Conservation (phyloP, 805 yeast genomes). For the Lipomyces sp. region DNA sequence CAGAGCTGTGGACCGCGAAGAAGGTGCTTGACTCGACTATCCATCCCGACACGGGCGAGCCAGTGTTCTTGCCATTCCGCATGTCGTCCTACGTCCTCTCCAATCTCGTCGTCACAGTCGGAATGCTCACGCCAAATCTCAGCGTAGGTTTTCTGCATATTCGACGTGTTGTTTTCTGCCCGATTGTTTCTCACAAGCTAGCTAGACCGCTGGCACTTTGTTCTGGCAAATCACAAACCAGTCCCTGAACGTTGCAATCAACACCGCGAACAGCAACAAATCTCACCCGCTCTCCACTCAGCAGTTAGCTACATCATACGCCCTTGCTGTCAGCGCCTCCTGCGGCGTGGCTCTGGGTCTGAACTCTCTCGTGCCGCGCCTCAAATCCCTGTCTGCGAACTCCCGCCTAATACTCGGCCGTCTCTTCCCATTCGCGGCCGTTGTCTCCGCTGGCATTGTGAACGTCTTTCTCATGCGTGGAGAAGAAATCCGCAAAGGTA, state of each 20-base stretch:
- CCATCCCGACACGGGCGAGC: conserved; percentile 96
- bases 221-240: conserved; percentile 99
- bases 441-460: conserved; percentile 92
- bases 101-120: conserved; percentile 90
- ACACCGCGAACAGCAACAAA: conserved; percentile 93
- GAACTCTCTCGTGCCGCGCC: conserved; percentile 82
- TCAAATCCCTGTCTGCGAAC: conserved; percentile 64
- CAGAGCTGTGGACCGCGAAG: conserved; percentile 86
- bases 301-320: conserved; percentile 75
- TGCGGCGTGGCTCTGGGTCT: conserved; percentile 95
- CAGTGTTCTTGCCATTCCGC: conserved; percentile 88
- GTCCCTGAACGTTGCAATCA: conserved; percentile 93
- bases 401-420: conserved; percentile 74
- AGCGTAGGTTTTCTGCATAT: conserved; percentile 45
- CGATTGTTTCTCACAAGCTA: neutral
- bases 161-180: no score
- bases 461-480: conserved; percentile 96
- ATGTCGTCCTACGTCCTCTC: conserved; percentile 96
- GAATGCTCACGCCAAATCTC: conserved; percentile 94
- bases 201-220: conserved; percentile 69
- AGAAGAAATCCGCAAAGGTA: conserved; percentile 72
- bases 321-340: conserved; percentile 88
- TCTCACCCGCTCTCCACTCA: conserved; percentile 80
- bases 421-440: conserved; percentile 97
- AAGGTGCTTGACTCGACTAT: conserved; percentile 82